Evolutionary conservation across 2,329 filamentous ascomycete species (phyloP).

Genomic region (Stemphylium vesicarium): DNA sequence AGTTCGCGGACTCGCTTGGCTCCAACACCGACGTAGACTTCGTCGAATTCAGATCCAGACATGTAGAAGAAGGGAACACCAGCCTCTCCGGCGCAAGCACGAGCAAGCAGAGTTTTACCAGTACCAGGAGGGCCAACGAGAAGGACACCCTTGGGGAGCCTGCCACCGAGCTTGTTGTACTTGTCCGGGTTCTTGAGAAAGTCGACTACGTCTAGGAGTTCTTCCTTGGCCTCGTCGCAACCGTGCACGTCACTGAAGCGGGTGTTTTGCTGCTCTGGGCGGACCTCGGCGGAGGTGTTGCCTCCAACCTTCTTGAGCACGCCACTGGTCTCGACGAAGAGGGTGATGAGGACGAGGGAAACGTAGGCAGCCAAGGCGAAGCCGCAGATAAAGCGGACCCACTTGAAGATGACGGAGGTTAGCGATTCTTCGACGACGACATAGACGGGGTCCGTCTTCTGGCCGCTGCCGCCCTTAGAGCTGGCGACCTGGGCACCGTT

Average conservation of each 20-base stretch:
- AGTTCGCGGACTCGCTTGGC: constrained; percentile 95
- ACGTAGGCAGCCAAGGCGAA: constrained; percentile 83
- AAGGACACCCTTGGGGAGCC: constrained; percentile 94
- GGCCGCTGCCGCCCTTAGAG: constrained; percentile 66
- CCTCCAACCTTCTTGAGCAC: constrained; percentile 79
- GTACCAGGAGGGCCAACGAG: constrained; percentile 95
- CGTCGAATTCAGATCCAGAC: constrained; percentile 98
- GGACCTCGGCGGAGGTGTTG: constrained; percentile 78
- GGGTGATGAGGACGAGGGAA: constrained; percentile 76
- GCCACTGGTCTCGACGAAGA: constrained; percentile 82
- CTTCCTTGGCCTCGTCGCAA: constrained; percentile 97
- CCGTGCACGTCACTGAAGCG: constrained; percentile 94
- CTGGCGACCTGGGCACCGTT: constrained; percentile 70
- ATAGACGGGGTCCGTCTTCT: constrained; percentile 85
- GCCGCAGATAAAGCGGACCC: constrained; percentile 83
- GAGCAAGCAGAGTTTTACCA: constrained; percentile 93
- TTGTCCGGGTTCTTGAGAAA: constrained; percentile 92
- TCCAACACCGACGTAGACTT: constrained; percentile 96
- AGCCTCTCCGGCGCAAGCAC: constrained; percentile 94
- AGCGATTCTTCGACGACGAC: constrained; percentile 94
- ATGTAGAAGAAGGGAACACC: constrained; percentile 99
- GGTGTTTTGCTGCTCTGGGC: constrained; percentile 89
- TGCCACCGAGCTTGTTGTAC: constrained; percentile 92
- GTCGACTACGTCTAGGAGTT: constrained; percentile 94
- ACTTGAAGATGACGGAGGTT: constrained; percentile 81